A percentile compares a stretch with the other conserved stretches of the same genome.
Conservation (phyloP, 2,329 filamentous ascomycete genomes). For the Calonectria naviculata region DNA sequence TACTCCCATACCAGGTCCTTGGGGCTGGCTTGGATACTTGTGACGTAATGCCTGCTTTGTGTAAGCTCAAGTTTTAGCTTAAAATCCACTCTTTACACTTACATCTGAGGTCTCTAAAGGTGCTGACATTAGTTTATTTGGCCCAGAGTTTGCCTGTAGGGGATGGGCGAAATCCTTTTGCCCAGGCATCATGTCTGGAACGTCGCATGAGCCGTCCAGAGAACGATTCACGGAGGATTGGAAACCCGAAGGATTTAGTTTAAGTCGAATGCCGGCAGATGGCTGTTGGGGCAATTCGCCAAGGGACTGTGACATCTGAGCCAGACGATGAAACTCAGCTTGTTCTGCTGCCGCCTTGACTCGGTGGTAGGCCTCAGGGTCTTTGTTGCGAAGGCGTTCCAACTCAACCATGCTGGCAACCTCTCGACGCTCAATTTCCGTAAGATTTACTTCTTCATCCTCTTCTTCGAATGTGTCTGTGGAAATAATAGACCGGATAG, state of each 20-base stretch:
- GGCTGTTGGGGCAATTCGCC: neutral
- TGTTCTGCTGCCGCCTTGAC: conserved; percentile 17
- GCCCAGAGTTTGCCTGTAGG: neutral
- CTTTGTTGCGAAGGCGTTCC: conserved; percentile 45
- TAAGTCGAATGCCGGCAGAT: neutral
- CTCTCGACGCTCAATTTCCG: conserved; percentile 68
- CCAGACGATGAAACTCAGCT: conserved; percentile 7
- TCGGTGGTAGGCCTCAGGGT: conserved; percentile 46
- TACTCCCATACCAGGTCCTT: conserved; percentile 10
- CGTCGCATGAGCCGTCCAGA: conserved; percentile 27
- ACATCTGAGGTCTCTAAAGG: conserved; percentile 6
- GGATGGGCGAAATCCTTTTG: neutral
- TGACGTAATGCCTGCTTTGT: neutral
- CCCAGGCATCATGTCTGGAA: neutral
- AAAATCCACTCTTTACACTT: neutral
- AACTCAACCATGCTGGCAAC: conserved; percentile 56
- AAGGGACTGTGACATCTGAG: neutral
- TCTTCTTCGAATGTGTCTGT: conserved; percentile 81
- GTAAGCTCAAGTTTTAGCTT: conserved; percentile 9
- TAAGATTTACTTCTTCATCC: conserved; percentile 66
- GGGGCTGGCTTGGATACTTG: conserved; percentile 2
- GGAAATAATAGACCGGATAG: conserved; percentile 68
- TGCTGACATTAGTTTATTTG: neutral
- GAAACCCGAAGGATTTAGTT: neutral
- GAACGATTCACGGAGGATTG: conserved; percentile 18